phyloP scores from a whole-genome alignment of 2,329 filamentous ascomycete species.

The Akanthomyces dipterigenus region DNA sequence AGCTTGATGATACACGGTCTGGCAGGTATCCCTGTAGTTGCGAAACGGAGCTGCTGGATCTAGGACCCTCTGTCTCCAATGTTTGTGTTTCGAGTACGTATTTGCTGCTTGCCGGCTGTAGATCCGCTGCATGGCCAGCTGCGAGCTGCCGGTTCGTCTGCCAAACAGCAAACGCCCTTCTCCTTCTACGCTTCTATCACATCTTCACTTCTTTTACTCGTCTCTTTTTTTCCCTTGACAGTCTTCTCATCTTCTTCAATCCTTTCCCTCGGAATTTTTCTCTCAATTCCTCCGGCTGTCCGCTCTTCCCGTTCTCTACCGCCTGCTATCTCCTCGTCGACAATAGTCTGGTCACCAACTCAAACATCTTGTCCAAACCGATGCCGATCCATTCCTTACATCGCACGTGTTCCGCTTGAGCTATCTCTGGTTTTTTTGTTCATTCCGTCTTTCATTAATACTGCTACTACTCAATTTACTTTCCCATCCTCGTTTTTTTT shows the following conservation, averaged over 20 bases:
- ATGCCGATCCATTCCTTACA: slow-evolving; percentile 12
- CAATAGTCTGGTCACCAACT: background rate
- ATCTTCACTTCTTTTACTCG: background rate
- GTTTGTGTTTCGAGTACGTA: slow-evolving; percentile 9
- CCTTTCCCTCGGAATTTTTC: background rate
- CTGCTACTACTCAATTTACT: background rate
- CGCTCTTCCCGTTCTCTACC: background rate
- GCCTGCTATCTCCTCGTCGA: background rate
- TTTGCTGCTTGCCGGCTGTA: slow-evolving; percentile 9
- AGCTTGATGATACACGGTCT: background rate
- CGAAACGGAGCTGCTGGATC: background rate
- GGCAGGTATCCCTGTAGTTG: background rate
- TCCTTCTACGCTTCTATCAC: background rate
- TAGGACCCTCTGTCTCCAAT: slow-evolving; percentile 1
- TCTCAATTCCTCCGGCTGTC: background rate
- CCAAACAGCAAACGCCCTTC: background rate
- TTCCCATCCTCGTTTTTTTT: background rate
- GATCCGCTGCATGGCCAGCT: background rate
- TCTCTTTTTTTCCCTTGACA: background rate
- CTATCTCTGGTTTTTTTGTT: background rate
- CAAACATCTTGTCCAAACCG: background rate
- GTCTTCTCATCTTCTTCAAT: background rate
- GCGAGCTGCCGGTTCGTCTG: background rate
- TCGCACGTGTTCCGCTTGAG: background rate
- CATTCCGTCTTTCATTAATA: background rate